A percentile compares a stretch with the other conserved stretches of the same genome.
Conservation (phyloP, 1,139 yeast species). For the Diutina rugosa region DNA sequence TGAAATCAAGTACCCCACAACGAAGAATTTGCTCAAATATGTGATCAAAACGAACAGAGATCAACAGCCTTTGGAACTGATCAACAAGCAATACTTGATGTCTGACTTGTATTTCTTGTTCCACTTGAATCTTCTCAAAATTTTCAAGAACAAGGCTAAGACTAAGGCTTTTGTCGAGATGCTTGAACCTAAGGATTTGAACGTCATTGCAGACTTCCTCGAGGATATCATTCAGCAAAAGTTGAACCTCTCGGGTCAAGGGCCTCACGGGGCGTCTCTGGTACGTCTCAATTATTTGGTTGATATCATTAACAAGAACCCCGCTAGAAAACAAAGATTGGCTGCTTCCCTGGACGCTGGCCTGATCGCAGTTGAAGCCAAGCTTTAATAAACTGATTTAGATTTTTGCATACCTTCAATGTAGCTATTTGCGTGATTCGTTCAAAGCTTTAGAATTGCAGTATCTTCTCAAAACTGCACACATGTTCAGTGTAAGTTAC, state of each 20-base stretch:
- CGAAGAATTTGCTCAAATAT: constrained; percentile 1
- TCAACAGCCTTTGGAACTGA: background rate
- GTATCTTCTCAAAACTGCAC: too few species aligned
- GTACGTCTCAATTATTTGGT: constrained; percentile 17
- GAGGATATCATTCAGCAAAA: constrained; percentile 10
- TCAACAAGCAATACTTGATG: constrained; percentile 30
- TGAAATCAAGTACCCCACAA: constrained; percentile 2
- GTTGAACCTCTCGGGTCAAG: constrained; percentile 3
- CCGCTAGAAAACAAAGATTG: background rate
- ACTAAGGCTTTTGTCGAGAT: constrained; percentile 30
- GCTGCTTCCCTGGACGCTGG: background rate
- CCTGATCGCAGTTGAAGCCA: background rate
- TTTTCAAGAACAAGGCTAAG: constrained; percentile 30
- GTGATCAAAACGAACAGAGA: constrained; percentile 1
- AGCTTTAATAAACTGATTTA: background rate
- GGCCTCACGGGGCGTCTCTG: constrained; percentile 7
- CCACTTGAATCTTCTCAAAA: constrained; percentile 21
- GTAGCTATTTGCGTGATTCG: background rate
- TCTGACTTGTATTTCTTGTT: constrained; percentile 28
- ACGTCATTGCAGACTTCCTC: constrained; percentile 16
- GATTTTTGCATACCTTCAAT: background rate
- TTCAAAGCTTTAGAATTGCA: background rate
- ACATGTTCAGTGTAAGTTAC: too few species aligned
- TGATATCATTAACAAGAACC: constrained; percentile 14
- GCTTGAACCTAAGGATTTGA: constrained; percentile 17